Conservation (phyloP, 495 filamentous ascomycete species). For the Podospora pseudoanserina region DNA sequence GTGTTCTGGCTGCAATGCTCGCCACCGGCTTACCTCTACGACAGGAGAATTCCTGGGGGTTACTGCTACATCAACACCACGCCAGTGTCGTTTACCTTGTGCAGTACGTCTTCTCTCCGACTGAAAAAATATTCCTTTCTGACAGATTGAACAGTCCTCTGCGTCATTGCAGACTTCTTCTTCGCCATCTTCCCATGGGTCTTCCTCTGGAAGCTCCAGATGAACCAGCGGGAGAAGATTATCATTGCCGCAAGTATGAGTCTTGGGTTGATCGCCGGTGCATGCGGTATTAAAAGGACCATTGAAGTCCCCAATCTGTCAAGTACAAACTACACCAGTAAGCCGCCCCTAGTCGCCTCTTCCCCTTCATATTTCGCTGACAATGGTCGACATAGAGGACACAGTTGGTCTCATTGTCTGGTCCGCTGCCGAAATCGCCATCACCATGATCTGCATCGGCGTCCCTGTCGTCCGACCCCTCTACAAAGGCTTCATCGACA, state of each 20-base stretch:
- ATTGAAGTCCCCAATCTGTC: background rate
- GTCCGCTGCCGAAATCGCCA: slow-evolving; percentile 24
- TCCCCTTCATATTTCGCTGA: background rate
- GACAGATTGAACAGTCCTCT: slow-evolving; percentile 12
- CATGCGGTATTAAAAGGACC: background rate
- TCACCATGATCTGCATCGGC: slow-evolving; percentile 26
- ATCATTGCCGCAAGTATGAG: slow-evolving; percentile 34
- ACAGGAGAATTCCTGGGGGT: slow-evolving; percentile 19
- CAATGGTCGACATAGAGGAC: slow-evolving; percentile 20
- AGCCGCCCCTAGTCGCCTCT: background rate
- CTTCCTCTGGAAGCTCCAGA: slow-evolving; percentile 49
- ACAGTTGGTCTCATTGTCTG: slow-evolving; percentile 24
- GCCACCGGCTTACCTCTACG: slow-evolving; percentile 24
- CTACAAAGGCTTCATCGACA: slow-evolving; percentile 5
- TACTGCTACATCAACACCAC: slow-evolving; percentile 22
- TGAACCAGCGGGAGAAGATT: slow-evolving; percentile 43
- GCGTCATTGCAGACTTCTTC: slow-evolving; percentile 43
- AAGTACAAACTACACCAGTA: background rate
- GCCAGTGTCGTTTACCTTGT: slow-evolving; percentile 23
- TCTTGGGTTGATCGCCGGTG: background rate
- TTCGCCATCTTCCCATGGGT: slow-evolving; percentile 45
- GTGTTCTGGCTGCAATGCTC: slow-evolving; percentile 25
- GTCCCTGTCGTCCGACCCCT: slow-evolving; percentile 15
- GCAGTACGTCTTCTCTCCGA: slow-evolving; percentile 12
- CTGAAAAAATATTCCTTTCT: background rate